Conservation (phyloP, 2,329 filamentous ascomycete species). For the Claviceps purpurea region DNA sequence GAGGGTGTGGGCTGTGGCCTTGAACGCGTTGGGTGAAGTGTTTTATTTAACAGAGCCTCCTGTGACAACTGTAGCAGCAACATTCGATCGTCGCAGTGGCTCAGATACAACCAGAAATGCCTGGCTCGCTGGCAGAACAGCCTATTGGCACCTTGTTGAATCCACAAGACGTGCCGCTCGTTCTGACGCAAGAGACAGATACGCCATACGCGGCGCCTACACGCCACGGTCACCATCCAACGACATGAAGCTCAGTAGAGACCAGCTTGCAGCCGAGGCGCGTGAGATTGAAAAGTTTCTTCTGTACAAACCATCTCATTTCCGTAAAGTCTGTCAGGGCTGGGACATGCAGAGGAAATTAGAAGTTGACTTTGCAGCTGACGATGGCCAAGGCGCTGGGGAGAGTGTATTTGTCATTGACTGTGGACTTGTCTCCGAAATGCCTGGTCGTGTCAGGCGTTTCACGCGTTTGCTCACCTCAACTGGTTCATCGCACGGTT, state of each 20-base stretch:
- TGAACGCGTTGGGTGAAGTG: slow-evolving; percentile 87
- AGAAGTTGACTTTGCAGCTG: slow-evolving; percentile 78
- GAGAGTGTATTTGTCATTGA: slow-evolving; percentile 65
- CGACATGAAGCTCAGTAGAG: slow-evolving; percentile 54
- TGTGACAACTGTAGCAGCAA: slow-evolving; percentile 21
- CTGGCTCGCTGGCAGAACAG: slow-evolving; percentile 68
- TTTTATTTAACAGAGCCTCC: slow-evolving; percentile 71
- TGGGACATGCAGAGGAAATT: slow-evolving; percentile 88
- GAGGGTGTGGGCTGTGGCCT: slow-evolving; percentile 78
- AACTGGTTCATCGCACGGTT: slow-evolving; percentile 6
- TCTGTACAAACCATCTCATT: slow-evolving; percentile 59
- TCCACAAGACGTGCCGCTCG: slow-evolving; percentile 58
- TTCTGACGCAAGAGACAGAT: slow-evolving; percentile 59
- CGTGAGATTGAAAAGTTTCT: slow-evolving; percentile 70
- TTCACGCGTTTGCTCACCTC: slow-evolving; percentile 24
- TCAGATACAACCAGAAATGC: slow-evolving; percentile 52
- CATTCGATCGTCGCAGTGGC: slow-evolving; percentile 32
- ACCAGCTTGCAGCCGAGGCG: slow-evolving; percentile 64
- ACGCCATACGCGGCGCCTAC: slow-evolving; percentile 58
- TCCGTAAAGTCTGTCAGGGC: slow-evolving; percentile 61
- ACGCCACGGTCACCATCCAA: slow-evolving; percentile 68
- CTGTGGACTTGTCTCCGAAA: slow-evolving; percentile 52
- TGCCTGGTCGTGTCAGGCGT: slow-evolving; percentile 29
- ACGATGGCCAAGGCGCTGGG: slow-evolving; percentile 62
- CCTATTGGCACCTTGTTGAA: slow-evolving; percentile 72